These are phyloP conservation scores for Gaeumannomyces sp. DNA, from an alignment of 2,329 filamentous ascomycete genomes.

Conservation along the genomic window DNA sequence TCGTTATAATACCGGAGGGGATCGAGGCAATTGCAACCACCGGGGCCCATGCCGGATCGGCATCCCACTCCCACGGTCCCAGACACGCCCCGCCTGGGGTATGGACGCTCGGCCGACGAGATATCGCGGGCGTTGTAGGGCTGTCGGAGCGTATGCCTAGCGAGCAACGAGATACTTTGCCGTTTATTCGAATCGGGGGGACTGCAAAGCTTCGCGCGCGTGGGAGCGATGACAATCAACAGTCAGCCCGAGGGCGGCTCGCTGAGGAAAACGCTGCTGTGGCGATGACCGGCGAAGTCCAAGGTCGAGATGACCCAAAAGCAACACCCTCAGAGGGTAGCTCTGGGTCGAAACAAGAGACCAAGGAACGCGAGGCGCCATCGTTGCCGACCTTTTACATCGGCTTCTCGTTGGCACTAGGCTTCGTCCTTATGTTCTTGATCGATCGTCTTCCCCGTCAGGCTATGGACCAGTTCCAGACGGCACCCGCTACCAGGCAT, in stretches of 20 bases:
- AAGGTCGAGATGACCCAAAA: background rate
- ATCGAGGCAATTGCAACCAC: conserved; percentile 78
- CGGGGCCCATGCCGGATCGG: conserved; percentile 22
- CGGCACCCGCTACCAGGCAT: conserved; percentile 65
- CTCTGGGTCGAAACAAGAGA: background rate
- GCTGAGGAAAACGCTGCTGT: background rate
- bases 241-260: background rate
- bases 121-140: background rate
- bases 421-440: conserved; percentile 95
- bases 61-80: conserved; percentile 29
- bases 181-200: background rate
- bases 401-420: conserved; percentile 76
- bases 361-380: background rate
- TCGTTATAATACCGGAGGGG: conserved; percentile 96
- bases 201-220: background rate
- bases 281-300: background rate
- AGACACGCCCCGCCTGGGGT: conserved; percentile 11
- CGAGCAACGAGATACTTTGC: background rate
- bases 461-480: conserved; percentile 57
- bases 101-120: background rate
- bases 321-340: too few species aligned
- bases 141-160: too few species aligned
- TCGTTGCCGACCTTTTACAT: conserved; percentile 67
- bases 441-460: conserved; percentile 81
- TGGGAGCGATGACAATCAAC: background rate